These are phyloP conservation scores for Yamadazyma olivae DNA, from an alignment of 805 yeast genomes.

Conservation along the genomic window DNA sequence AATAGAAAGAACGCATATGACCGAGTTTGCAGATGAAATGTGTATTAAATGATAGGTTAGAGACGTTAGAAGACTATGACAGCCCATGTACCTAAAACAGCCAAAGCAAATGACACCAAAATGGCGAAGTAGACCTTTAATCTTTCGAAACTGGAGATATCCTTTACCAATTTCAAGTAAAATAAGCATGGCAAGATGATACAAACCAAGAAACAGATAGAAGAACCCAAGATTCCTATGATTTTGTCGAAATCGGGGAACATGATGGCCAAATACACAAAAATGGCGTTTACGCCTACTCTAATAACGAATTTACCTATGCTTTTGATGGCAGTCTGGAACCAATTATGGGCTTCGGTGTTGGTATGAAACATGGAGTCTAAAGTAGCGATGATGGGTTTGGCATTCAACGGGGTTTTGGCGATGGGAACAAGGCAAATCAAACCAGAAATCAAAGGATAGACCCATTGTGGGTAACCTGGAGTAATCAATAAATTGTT, in stretches of 20 bases:
- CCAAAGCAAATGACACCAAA: constrained; percentile 42
- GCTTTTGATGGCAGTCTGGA: constrained; percentile 7
- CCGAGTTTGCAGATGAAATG: no score
- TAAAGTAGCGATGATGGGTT: constrained; percentile 74
- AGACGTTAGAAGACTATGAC: constrained; percentile 13
- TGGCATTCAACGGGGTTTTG: constrained; percentile 77
- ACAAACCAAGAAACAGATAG: constrained; percentile 77
- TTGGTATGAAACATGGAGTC: constrained; percentile 49
- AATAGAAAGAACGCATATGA: no score
- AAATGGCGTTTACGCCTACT: constrained; percentile 49
- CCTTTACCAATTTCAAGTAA: constrained; percentile 50
- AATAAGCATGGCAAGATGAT: constrained; percentile 73
- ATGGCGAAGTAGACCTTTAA: constrained; percentile 43
- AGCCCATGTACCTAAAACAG: constrained; percentile 61
- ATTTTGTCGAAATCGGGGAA: constrained; percentile 80
- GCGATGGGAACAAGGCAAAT: constrained; percentile 85
- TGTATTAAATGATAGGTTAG: background rate
- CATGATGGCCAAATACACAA: constrained; percentile 58
- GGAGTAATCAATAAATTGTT: constrained; percentile 42
- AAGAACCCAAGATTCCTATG: constrained; percentile 78
- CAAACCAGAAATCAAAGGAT: constrained; percentile 53
- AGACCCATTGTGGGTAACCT: constrained; percentile 49
- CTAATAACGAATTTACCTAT: constrained; percentile 20
- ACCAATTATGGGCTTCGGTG: constrained; percentile 10
- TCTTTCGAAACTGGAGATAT: constrained; percentile 39